phyloP scores from a whole-genome alignment of 495 filamentous ascomycete genomes.

The Peziza echinospora region DNA sequence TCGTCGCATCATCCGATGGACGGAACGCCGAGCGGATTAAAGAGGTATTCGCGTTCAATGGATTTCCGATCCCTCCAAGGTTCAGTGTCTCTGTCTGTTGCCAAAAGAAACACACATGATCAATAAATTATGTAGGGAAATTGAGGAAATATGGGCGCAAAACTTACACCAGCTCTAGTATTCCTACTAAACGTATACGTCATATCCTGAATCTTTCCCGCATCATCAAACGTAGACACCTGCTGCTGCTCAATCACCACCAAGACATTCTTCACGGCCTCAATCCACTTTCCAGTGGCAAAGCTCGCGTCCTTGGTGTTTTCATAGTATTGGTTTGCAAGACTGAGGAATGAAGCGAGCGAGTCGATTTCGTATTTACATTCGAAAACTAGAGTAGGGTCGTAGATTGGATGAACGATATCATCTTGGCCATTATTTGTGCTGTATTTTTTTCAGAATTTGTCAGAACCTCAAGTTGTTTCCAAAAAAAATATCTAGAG shows the following conservation, averaged over 20 bases:
- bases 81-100: conserved; percentile 60
- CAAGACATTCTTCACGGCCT: conserved; percentile 53
- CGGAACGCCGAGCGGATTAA: conserved; percentile 83
- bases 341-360: conserved; percentile 68
- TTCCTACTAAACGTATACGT: conserved; percentile 62
- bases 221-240: conserved; percentile 50
- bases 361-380: conserved; percentile 99
- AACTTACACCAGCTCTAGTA: conserved; percentile 40
- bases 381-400: conserved; percentile 70
- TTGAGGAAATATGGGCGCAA: too few species aligned
- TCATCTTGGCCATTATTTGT: conserved; percentile 60
- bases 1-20: conserved; percentile 95
- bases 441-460: neutral
- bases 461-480: too few species aligned
- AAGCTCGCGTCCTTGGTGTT: conserved; percentile 59
- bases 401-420: conserved; percentile 64
- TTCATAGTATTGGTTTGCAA: conserved; percentile 69
- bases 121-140: neutral
- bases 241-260: conserved; percentile 56
- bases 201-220: conserved; percentile 39
- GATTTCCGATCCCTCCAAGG: conserved; percentile 69
- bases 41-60: conserved; percentile 61
- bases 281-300: conserved; percentile 56
- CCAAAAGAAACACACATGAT: too few species aligned
- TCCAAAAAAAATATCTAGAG: neutral